phyloP scores from a whole-genome alignment of 495 filamentous ascomycete genomes.

The Penicillium cosmopolitanum region DNA sequence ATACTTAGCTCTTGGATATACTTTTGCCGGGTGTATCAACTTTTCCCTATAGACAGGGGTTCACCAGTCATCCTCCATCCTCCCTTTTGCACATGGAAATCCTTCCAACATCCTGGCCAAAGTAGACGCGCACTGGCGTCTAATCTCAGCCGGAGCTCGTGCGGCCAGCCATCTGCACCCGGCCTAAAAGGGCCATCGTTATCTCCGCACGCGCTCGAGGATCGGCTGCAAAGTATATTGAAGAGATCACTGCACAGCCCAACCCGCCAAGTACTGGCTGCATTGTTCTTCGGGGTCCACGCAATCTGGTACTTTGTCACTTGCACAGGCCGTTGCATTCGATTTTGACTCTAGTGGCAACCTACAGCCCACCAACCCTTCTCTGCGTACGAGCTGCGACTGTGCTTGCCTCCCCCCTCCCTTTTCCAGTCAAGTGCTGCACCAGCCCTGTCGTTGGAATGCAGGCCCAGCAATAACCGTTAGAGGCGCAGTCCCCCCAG shows the following conservation, averaged over 20 bases:
- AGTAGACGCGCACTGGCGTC: conserved; percentile 28
- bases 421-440: too few relatives aligned
- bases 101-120: not conserved
- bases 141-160: conserved; percentile 23
- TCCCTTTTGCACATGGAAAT: not conserved
- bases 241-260: conserved; percentile 5
- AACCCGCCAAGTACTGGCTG: conserved; percentile 6
- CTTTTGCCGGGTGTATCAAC: too few relatives aligned
- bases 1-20: too few relatives aligned
- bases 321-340: conserved; percentile 19
- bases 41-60: too few relatives aligned
- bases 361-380: conserved; percentile 1
- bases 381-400: not conserved
- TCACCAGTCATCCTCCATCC: too few relatives aligned
- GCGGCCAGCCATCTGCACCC: conserved; percentile 20
- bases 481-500: not conserved
- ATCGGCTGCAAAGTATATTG: conserved; percentile 18
- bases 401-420: too few relatives aligned
- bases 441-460: not conserved
- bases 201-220: conserved; percentile 17
- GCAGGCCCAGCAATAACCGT: not conserved
- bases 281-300: conserved; percentile 8
- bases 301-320: conserved; percentile 20
- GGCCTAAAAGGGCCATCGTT: conserved; percentile 20
- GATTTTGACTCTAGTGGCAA: conserved; percentile 17